phyloP scores from a whole-genome alignment of 805 yeast species.

The Kregervanrija fluxuum region DNA sequence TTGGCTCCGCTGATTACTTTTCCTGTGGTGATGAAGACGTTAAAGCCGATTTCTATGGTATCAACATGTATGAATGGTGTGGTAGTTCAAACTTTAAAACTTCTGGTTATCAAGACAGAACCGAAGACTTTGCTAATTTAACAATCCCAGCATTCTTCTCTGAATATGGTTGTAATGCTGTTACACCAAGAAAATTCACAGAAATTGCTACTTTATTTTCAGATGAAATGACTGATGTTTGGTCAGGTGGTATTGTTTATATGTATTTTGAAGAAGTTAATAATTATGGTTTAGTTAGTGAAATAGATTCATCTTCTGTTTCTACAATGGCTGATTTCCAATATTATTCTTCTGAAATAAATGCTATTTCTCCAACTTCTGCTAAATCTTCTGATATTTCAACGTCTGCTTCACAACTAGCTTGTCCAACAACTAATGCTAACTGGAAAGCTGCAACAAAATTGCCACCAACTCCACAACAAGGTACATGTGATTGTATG shows the following conservation, averaged over 20 bases:
- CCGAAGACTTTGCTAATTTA: conserved; percentile 55
- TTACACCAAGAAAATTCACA: conserved; percentile 61
- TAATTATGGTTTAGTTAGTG: conserved; percentile 65
- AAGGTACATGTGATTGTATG: conserved; percentile 59
- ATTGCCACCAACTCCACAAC: conserved; percentile 76
- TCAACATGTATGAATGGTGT: conserved; percentile 89
- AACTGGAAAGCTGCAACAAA: conserved; percentile 62
- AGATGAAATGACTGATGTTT: conserved; percentile 66
- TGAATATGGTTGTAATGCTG: conserved; percentile 75
- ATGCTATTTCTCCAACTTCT: conserved; percentile 45
- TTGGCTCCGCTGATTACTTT: conserved; percentile 64
- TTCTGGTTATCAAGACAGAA: conserved; percentile 64
- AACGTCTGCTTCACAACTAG: conserved; percentile 36
- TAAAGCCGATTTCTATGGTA: conserved; percentile 77
- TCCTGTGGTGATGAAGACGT: conserved; percentile 62
- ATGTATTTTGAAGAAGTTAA: conserved; percentile 76
- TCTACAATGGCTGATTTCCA: conserved; percentile 56
- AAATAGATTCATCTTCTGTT: conserved; percentile 39
- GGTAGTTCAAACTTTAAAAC: conserved; percentile 49
- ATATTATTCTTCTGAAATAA: conserved; percentile 55
- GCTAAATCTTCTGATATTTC: conserved; percentile 34
- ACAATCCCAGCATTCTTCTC: conserved; percentile 73
- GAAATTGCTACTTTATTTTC: conserved; percentile 64
- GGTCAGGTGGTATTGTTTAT: conserved; percentile 89
- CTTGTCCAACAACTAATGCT: conserved; percentile 53